Base-by-base conservation (phyloP, 2,329 filamentous ascomycete species). In the Cadophora luteo-olivacea region DNA sequence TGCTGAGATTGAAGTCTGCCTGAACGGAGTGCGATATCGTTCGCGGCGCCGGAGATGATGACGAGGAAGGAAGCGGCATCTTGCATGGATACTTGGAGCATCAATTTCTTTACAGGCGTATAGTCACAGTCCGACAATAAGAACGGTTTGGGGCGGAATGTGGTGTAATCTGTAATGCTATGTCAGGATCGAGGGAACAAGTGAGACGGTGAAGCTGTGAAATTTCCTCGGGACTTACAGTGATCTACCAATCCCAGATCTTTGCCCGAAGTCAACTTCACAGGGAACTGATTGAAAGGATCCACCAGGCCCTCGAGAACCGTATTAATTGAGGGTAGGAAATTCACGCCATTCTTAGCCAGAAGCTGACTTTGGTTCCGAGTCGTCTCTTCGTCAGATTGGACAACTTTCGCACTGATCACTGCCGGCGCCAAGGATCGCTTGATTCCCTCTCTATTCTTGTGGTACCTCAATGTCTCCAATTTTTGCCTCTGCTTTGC, bases 51-150 rank as follows among this genome's bases (percentile, higher is more conserved):
- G 11, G 66, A 67, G 36, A 64, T 32, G 33, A 67, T 49, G 25
- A 67, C 38, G 12, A 57, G 29, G 38, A 67, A 64, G 14, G 66
- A 64, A 32, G 66, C 52, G 19, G 66, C 60, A 51, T 67, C 66
- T 49, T 60, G 48, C 48, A 67, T 33, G 11, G 48, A 61, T 11
- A 67, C 60, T 24, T 63, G 32, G 25, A 67, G 61, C 29, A 55
- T 67, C 24, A 67, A n/a, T 55, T 58, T 25, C 54, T 49, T 45
- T 3, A 67, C 36, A 11, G 66, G 66, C 2, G 60, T 48, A 29
- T 67, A 67, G 33, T 67, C 60, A n/a, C 51, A 58, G 16, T 67
- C 24, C 32, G 66, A 51, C 9, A 67, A 22, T 25, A 48, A 22
- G 52, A 67, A 67, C 0, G 60, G 51, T 24, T 67, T 67, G 6